Percentiles rank a stretch among this genome's conserved stretches.
Conservation (phyloP, 441 rosid species). For the Raphanus hybrid region DNA sequence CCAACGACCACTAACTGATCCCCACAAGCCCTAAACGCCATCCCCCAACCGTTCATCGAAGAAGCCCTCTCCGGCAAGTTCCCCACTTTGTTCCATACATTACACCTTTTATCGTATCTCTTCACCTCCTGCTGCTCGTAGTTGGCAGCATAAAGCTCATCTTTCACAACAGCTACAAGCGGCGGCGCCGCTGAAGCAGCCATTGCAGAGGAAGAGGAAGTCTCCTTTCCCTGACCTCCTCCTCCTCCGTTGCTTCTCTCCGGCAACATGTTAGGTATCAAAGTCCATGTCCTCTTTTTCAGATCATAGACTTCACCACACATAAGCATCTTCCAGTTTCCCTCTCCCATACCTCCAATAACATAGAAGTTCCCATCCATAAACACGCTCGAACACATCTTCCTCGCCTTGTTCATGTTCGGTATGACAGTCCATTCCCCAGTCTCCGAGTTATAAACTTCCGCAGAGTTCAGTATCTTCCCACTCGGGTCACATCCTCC, state of each 20-base stretch:
- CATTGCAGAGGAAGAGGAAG: conserved; percentile 13
- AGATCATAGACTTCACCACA: conserved; percentile 82
- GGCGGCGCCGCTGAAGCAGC: conserved; percentile 72
- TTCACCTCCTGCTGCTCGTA: conserved; percentile 55
- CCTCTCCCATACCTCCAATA: conserved; percentile 75
- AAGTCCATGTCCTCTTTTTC: conserved; percentile 71
- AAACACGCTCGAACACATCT: conserved; percentile 85
- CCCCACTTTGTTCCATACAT: conserved; percentile 57
- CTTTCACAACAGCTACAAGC: conserved; percentile 61
- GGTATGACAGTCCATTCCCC: conserved; percentile 74
- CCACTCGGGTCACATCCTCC: conserved; percentile 77
- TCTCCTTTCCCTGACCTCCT: conserved; percentile 13
- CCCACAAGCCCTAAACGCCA: conserved; percentile 69
- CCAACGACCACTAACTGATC: conserved; percentile 63
- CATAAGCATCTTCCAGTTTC: conserved; percentile 56
- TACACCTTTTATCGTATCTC: conserved; percentile 54
- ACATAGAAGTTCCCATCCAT: conserved; percentile 81
- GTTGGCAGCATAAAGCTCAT: conserved; percentile 56
- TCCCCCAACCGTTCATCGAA: conserved; percentile 65
- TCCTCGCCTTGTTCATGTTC: conserved; percentile 72
- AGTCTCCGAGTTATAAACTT: conserved; percentile 65
- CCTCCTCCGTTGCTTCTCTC: conserved; percentile 47
- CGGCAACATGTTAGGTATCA: conserved; percentile 76
- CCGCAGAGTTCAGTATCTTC: conserved; percentile 61
- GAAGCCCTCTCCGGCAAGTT: conserved; percentile 59